These are phyloP conservation scores for Pythium vanterpoolii DNA, from an alignment of 352 stramenopile species.

Conservation along the genomic window DNA sequence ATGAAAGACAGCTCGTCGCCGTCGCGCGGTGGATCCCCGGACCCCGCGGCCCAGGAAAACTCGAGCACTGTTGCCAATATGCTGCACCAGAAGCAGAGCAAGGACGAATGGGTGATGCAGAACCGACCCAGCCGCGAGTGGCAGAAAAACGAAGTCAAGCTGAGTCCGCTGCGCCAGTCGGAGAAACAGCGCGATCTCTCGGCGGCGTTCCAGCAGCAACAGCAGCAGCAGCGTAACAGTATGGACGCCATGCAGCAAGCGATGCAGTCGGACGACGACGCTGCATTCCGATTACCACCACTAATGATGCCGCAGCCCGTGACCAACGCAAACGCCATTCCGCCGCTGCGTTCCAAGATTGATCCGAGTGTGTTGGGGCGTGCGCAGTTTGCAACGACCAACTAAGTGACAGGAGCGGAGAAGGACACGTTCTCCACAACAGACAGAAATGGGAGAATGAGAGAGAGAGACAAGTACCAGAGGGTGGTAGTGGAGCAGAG, in stretches of 20 bases:
- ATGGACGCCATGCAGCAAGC: slow-evolving; percentile 16
- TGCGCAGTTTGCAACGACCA: slow-evolving; percentile 45
- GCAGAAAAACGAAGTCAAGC: slow-evolving; percentile 58
- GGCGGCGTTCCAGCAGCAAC: slow-evolving; percentile 12
- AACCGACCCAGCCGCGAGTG: slow-evolving; percentile 39
- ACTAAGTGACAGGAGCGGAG: slow-evolving; percentile 21
- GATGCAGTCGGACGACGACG: slow-evolving; percentile 48
- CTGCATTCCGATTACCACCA: slow-evolving; percentile 51
- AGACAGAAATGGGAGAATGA: not conserved
- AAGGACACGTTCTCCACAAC: not conserved
- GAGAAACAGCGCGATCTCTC: slow-evolving; percentile 28
- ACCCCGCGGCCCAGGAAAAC: slow-evolving; percentile 23
- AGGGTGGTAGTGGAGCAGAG: not conserved
- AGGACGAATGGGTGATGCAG: slow-evolving; percentile 23
- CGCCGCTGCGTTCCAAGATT: slow-evolving; percentile 76
- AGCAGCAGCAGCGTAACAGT: slow-evolving; percentile 9
- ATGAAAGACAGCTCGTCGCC: slow-evolving; percentile 33
- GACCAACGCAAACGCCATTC: slow-evolving; percentile 46
- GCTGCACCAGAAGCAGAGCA: slow-evolving; percentile 22
- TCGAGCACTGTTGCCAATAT: slow-evolving; percentile 11
- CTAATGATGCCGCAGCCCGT: slow-evolving; percentile 47
- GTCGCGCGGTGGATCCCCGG: slow-evolving; percentile 4
- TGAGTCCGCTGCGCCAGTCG: slow-evolving; percentile 49
- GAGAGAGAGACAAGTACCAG: not conserved
- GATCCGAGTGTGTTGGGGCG: slow-evolving; percentile 59